A percentile compares a stretch with the other conserved stretches of the same genome.
These are phyloP conservation scores for Colletotrichum aenigma DNA, from an alignment of 2,329 filamentous ascomycete genomes.

Conservation along the genomic window DNA sequence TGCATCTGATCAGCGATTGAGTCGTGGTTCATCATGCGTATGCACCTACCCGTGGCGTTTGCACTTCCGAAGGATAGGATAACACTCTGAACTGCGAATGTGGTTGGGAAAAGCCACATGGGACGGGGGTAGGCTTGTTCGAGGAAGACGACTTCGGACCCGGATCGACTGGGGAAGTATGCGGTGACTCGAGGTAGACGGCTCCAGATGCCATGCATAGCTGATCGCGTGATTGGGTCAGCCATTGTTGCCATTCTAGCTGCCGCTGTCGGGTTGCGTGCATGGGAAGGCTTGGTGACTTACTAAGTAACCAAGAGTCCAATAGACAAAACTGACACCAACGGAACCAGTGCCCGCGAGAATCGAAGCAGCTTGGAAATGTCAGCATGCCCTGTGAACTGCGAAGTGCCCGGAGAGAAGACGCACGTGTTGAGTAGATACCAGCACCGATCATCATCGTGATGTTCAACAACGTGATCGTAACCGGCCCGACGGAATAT, in stretches of 20 bases:
- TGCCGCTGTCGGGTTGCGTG: not conserved
- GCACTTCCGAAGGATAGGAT: conserved; percentile 68
- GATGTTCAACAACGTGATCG: conserved; percentile 63
- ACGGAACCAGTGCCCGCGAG: conserved; percentile 64
- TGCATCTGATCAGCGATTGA: not conserved
- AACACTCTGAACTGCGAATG: conserved; percentile 68
- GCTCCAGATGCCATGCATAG: conserved; percentile 51
- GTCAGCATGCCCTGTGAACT: not conserved
- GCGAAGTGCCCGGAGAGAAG: not conserved
- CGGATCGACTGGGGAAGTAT: conserved; percentile 70
- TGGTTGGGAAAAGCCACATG: conserved; percentile 65
- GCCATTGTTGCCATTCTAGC: not conserved
- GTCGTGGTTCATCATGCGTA: not conserved
- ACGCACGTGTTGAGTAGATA: conserved; percentile 58
- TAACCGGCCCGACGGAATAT: conserved; percentile 59
- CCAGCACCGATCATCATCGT: conserved; percentile 69
- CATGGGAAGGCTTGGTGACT: conserved; percentile 50
- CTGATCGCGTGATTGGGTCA: conserved; percentile 41
- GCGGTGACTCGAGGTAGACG: conserved; percentile 68
- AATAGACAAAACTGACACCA: conserved; percentile 66
- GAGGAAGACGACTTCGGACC: conserved; percentile 69
- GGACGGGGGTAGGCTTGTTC: conserved; percentile 71
- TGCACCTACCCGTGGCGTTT: conserved; percentile 48
- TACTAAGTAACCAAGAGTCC: conserved; percentile 65
- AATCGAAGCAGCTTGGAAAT: conserved; percentile 54